Evolutionary conservation across 1,284 basidiomycete genomes (phyloP).

Genomic region (Hymenochaete sp.): DNA sequence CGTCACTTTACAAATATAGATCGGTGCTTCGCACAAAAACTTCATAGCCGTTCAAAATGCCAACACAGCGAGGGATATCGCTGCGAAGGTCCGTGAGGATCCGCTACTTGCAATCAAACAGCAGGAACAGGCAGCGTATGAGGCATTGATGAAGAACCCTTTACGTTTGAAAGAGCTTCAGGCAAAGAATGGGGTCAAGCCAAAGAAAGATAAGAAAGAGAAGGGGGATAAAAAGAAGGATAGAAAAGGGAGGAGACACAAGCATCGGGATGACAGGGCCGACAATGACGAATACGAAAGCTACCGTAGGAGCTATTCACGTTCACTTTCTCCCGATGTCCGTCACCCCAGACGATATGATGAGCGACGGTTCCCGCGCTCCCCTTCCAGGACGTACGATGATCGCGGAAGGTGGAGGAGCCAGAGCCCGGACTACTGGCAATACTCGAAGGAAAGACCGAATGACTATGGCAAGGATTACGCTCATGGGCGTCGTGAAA

Average conservation of each 20-base stretch:
- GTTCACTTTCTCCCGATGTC: constrained; percentile 19
- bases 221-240: constrained; percentile 55
- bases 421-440: constrained; percentile 10
- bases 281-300: constrained; percentile 22
- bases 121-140: constrained; percentile 91
- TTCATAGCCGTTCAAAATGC: constrained; percentile 92
- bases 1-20: constrained; percentile 30
- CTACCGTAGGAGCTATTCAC: constrained; percentile 27
- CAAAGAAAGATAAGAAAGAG: constrained; percentile 68
- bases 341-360: constrained; percentile 7
- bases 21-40: constrained; percentile 79
- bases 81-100: constrained; percentile 92
- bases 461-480: constrained; percentile 4
- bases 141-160: constrained; percentile 87
- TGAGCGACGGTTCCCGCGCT: constrained; percentile 5
- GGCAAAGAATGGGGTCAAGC: constrained; percentile 65
- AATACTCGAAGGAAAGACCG: constrained; percentile 6
- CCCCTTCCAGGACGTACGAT: constrained; percentile 4
- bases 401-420: constrained; percentile 9
- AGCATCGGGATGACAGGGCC: constrained; percentile 34
- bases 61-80: constrained; percentile 82
- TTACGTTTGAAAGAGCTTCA: constrained; percentile 79
- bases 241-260: constrained; percentile 48
- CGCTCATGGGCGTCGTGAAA: background rate
- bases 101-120: constrained; percentile 94